phyloP scores from a whole-genome alignment of 495 filamentous ascomycete genomes.

The Talaromyces ruber region DNA sequence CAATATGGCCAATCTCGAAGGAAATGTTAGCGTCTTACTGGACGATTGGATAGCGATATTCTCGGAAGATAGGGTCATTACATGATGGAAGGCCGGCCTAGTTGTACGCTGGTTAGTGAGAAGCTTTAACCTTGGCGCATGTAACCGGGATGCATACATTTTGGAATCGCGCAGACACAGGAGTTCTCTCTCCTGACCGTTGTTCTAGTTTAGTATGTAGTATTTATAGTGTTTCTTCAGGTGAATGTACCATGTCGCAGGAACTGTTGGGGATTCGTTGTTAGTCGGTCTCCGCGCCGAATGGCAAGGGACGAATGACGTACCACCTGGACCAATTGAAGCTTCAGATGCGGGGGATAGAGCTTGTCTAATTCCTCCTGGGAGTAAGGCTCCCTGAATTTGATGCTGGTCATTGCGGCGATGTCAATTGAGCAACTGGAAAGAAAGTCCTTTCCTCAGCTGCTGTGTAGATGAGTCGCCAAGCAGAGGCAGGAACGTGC shows the following conservation, averaged over 20 bases:
- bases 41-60: conserved; percentile 8
- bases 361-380: conserved; percentile 70
- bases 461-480: not conserved
- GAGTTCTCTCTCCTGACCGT: conserved; percentile 63
- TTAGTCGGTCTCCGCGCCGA: conserved; percentile 8
- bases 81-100: conserved; percentile 68
- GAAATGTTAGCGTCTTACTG: conserved; percentile 10
- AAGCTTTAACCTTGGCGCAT: conserved; percentile 4
- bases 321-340: conserved; percentile 84
- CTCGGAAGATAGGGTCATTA: conserved; percentile 20
- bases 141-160: conserved; percentile 45
- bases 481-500: not conserved
- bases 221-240: not conserved
- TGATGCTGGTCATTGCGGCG: conserved; percentile 62
- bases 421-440: not conserved
- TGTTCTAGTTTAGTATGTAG: not conserved
- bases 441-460: not conserved
- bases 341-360: conserved; percentile 70
- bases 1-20: conserved; percentile 85
- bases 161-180: conserved; percentile 78
- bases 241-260: conserved; percentile 65
- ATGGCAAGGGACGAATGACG: conserved; percentile 14
- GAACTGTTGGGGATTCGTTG: conserved; percentile 33
- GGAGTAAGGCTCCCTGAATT: conserved; percentile 68
- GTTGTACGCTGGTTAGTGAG: not conserved